A percentile compares a stretch with the other conserved stretches of the same genome.
These are phyloP conservation scores for Ceratonia siliqua DNA, from an alignment of 306 rosid species.

Conservation along the genomic window DNA sequence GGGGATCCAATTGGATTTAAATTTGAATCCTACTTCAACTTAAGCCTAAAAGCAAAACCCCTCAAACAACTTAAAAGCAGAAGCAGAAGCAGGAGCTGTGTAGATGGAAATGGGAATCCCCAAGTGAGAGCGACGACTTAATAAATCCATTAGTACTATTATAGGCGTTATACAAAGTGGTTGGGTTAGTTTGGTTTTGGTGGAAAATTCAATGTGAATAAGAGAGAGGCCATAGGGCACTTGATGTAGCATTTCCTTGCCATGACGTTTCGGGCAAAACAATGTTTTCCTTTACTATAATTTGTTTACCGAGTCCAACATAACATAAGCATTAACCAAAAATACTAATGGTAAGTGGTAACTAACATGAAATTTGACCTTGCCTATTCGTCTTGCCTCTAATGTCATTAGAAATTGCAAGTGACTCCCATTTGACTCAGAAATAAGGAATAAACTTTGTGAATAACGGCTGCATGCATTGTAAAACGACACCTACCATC, in stretches of 20 bases:
- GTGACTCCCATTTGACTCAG: conserved; percentile 3
- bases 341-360: neutral
- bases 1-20: conserved; percentile 18
- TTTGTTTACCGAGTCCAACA: neutral
- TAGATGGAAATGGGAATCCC: no score
- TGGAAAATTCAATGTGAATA: neutral
- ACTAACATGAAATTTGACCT: conserved; percentile 11
- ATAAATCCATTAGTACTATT: no score
- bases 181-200: conserved; percentile 12
- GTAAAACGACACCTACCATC: neutral
- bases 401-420: neutral
- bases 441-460: neutral
- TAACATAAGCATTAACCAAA: neutral
- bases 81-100: no score
- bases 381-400: neutral
- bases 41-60: neutral
- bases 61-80: neutral
- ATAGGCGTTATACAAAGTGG: neutral
- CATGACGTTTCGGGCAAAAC: neutral
- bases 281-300: neutral
- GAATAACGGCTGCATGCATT: neutral
- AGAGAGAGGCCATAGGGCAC: neutral
- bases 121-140: no score
- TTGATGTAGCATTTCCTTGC: neutral
- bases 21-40: neutral